Base-by-base conservation (phyloP, 305 asterid genomes). In the Petunia hybrid region DNA sequence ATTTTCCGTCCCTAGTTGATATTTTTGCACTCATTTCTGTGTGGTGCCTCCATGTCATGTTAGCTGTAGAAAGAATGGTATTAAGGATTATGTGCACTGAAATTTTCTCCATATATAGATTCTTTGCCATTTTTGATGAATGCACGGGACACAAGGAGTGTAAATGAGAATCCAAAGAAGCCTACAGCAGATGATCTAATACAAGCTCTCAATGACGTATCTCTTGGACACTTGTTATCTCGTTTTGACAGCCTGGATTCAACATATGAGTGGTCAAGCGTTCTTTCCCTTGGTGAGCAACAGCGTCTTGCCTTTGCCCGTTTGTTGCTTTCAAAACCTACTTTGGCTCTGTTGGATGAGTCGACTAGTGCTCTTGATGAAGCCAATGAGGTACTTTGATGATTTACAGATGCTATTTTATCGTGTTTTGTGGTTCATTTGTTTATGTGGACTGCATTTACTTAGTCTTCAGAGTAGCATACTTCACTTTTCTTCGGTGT, bases 281-380 rank as follows among this genome's bases (percentile, higher is more conserved):
- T 92, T 80, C 98, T 95, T 77, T 95, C 99, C 81, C 91, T 95
- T 76, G 98, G 98, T n/a, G 99, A 95, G 93, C 99, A 95, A 87
- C 97, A 92, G 66, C 95, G 97, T 8, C 88, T 95, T 76, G 98
- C 99, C 60, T 95, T 90, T 86, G 97, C 95, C 13, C 96, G 98
- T 56, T 78, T 95, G 82, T 85, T 93, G 87, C 94, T 93, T 80
- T 87, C 98, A 59, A 91, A 87, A 63, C 98, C 97, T 71, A 82
- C 82, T 70, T 81, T 95, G 90, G 93, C 85, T 77, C 86, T 95
- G 31, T 80, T 95, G 92, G 98, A 93, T 65, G 99, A 95, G 85
- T 88, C 98, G 70, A 95, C 99, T 38, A 95, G 98, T 85, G 98
- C 97, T 78, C 83, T 93, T 64, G 99, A 93, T 83, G 98, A 95